phyloP scores from a whole-genome alignment of 495 filamentous ascomycete species.

The Podospora conica region DNA sequence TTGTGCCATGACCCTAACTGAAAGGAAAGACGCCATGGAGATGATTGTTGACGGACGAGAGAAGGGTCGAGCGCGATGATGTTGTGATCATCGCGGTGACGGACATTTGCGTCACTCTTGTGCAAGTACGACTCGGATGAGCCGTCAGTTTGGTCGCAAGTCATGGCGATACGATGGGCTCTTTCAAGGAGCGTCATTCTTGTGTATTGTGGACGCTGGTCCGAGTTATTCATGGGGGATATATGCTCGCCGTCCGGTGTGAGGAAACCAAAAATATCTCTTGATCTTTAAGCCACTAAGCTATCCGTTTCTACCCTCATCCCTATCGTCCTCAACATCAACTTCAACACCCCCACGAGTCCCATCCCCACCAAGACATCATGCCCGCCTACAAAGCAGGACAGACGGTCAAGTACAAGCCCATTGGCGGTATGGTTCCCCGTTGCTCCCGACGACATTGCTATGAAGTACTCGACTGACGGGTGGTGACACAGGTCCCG shows the following conservation, averaged over 20 bases:
- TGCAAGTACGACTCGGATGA: not conserved
- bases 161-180: not conserved
- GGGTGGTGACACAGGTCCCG: slow-evolving; percentile 22
- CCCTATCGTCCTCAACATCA: not conserved
- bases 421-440: not conserved
- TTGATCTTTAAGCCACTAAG: not conserved
- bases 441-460: too few species aligned
- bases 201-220: not conserved
- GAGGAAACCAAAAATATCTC: not conserved
- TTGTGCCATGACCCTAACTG: too few species aligned
- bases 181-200: too few species aligned
- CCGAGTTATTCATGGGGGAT: not conserved
- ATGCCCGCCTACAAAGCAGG: not conserved
- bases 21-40: not conserved
- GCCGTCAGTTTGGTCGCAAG: not conserved
- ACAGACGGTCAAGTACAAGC: not conserved
- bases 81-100: not conserved
- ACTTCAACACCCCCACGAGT: not conserved
- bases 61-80: not conserved
- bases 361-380: not conserved
- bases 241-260: not conserved
- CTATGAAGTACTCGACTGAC: not conserved
- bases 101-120: not conserved
- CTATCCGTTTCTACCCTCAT: not conserved
- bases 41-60: not conserved